Percentiles rank a stretch among this genome's conserved stretches.
These are phyloP conservation scores for Exophiala sideris DNA, from an alignment of 2,329 filamentous ascomycete species.

Conservation along the genomic window DNA sequence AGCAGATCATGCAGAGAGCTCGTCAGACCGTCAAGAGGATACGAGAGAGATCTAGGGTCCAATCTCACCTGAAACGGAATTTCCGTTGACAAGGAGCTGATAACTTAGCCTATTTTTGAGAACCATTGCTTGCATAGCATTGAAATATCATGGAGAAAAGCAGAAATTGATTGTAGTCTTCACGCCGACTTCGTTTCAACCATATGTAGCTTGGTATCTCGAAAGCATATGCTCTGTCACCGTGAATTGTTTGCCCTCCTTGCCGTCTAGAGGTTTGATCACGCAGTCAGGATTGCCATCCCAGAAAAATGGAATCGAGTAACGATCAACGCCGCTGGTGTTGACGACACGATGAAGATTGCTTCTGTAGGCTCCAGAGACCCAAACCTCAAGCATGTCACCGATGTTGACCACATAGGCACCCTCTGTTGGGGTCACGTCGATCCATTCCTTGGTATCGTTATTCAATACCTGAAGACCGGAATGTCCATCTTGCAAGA, in stretches of 20 bases:
- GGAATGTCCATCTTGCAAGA: slow-evolving; percentile 51
- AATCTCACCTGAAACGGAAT: not conserved
- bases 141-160: too few relatives aligned
- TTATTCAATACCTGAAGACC: slow-evolving; percentile 53
- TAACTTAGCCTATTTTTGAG: too few relatives aligned
- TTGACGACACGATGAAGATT: slow-evolving; percentile 57
- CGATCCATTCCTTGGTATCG: slow-evolving; percentile 44
- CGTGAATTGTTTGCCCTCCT: slow-evolving; percentile 14
- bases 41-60: not conserved
- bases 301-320: slow-evolving; percentile 57
- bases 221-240: slow-evolving; percentile 26
- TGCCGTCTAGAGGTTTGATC: slow-evolving; percentile 24
- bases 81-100: not conserved
- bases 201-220: slow-evolving; percentile 17
- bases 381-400: slow-evolving; percentile 36
- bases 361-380: slow-evolving; percentile 52
- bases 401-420: slow-evolving; percentile 48
- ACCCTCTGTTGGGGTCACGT: slow-evolving; percentile 43
- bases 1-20: slow-evolving; percentile 39
- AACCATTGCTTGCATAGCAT: too few relatives aligned
- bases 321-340: slow-evolving; percentile 48
- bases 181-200: not conserved
- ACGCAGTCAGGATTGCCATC: slow-evolving; percentile 50
- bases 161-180: too few relatives aligned
- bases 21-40: slow-evolving; percentile 26